Base-by-base conservation (phyloP, 2,329 filamentous ascomycete genomes). In the Mycosphaerella arachidis region DNA sequence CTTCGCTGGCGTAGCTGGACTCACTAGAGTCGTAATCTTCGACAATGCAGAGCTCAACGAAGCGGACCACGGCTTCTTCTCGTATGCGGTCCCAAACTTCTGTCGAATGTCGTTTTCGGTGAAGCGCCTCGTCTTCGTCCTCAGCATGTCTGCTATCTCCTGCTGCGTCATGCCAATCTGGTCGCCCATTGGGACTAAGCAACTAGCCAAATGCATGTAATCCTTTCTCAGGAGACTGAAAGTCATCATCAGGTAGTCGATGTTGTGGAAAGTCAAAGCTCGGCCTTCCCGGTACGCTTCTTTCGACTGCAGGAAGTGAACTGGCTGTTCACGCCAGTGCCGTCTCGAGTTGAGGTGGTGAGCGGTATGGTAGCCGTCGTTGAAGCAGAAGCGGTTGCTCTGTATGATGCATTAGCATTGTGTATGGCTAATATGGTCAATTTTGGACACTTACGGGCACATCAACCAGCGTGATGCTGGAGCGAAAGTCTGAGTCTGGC, bases 311-410 rank as follows among this genome's bases (percentile, higher is more conserved):
- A 92, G 77, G 74, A 93, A 91, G 6, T 88, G 84, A 12, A 85
- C 79, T 0, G 90, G 90, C 67, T 92, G 90, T 20, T 92, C 88
- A 59, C 90, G 86, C 90, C 90, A 93, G 76, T 92, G 90, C 1
- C 90, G 84, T 30, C 84, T 81, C 0, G 88, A 89, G 74, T 92
- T 91, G 55, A 92, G 82, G 68, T 92, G 89, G 70, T 92, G 90
- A 18, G 88, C 90, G 6, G 88, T 92, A 74, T 92, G 89, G 73
- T 91, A 92, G 64, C 89, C 89, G 68, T 92, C 89, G 67, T 92
- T 92, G 81, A 87, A 92, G 76, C 88, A 92, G 74, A 87, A 87
- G 37, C 90, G 87, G 73, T 92, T 92, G 74, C 88, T 91, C 67
- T 43, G 16, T 18, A 16, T 18, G 5, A 43, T 1, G 16, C 33